Percentiles rank a stretch among this genome's conserved stretches.
phyloP scores from a whole-genome alignment of 2,329 filamentous ascomycete genomes.

The Trichoderma aggressivum region DNA sequence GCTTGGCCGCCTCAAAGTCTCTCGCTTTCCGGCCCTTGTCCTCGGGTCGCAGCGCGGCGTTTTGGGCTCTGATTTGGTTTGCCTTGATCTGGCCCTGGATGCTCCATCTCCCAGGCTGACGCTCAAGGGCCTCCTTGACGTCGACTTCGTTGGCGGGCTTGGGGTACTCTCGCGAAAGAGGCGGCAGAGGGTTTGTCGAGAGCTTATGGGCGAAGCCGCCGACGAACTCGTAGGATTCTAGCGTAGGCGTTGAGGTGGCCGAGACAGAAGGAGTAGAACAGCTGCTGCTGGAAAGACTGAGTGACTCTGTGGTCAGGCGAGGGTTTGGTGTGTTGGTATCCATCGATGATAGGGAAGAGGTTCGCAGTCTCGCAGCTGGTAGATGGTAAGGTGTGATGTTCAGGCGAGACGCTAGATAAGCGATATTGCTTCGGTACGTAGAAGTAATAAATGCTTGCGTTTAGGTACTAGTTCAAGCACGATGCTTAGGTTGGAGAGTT shows the following conservation, averaged over 20 bases:
- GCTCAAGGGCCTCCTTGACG: conserved; percentile 42
- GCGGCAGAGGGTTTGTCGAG: conserved; percentile 29
- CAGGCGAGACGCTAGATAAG: background rate
- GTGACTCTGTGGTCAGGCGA: conserved; percentile 5
- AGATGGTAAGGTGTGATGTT: background rate
- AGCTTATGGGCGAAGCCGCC: background rate
- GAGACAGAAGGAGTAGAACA: conserved; percentile 9
- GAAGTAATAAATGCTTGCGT: background rate
- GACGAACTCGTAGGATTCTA: conserved; percentile 12
- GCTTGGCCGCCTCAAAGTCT: conserved; percentile 47
- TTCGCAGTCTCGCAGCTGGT: background rate
- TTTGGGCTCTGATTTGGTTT: conserved; percentile 29
- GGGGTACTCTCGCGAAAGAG: conserved; percentile 38
- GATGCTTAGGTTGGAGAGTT: background rate
- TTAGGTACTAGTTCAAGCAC: background rate
- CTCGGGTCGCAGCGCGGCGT: conserved; percentile 24
- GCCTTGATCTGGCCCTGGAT: conserved; percentile 37
- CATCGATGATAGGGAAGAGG: background rate
- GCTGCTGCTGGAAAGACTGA: conserved; percentile 3
- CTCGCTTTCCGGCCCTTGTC: conserved; percentile 35
- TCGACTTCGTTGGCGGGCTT: conserved; percentile 40
- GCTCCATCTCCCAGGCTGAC: conserved; percentile 43
- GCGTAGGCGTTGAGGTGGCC: conserved; percentile 7
- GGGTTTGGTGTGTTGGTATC: background rate
- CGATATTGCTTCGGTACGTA: background rate